phyloP scores from a whole-genome alignment of 768 basidiomycete species.

The Phlegmacium glaucopus region DNA sequence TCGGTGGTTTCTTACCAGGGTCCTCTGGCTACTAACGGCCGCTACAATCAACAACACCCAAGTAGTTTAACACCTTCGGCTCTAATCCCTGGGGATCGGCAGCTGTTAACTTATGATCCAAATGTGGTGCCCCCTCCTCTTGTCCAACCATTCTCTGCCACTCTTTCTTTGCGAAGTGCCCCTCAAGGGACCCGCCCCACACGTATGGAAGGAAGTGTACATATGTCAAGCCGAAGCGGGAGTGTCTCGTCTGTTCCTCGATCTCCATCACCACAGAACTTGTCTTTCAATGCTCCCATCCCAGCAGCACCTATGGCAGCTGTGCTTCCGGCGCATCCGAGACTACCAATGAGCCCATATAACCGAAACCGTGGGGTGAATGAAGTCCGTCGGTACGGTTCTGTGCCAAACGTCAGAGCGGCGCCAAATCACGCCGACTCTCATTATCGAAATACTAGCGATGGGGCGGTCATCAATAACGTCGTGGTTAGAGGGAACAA shows the following conservation, averaged over 20 bases:
- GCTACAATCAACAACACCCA: no score
- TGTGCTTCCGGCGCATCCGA: conserved; percentile 20
- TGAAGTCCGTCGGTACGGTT: conserved; percentile 9
- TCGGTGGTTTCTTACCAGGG: neutral
- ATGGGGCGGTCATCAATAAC: neutral
- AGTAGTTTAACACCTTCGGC: no score
- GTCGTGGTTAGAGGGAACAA: neutral
- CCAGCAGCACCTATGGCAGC: conserved; percentile 23
- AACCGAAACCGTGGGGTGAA: neutral
- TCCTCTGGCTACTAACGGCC: no score
- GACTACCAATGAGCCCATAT: conserved; percentile 8
- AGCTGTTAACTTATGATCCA: neutral
- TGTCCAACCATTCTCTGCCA: no score
- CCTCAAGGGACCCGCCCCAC: neutral
- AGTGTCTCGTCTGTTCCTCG: conserved; percentile 23
- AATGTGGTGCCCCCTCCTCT: neutral
- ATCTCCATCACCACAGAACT: conserved; percentile 18
- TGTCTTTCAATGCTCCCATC: conserved; percentile 15
- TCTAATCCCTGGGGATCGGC: neutral
- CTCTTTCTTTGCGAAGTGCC: neutral
- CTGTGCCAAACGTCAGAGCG: conserved; percentile 7
- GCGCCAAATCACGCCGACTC: neutral
- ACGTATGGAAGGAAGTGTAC: neutral
- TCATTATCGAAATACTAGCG: neutral
- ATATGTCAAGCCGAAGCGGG: conserved; percentile 2